Base-by-base conservation (phyloP, 306 rosid species). In the Potentilla sterilis region DNA sequence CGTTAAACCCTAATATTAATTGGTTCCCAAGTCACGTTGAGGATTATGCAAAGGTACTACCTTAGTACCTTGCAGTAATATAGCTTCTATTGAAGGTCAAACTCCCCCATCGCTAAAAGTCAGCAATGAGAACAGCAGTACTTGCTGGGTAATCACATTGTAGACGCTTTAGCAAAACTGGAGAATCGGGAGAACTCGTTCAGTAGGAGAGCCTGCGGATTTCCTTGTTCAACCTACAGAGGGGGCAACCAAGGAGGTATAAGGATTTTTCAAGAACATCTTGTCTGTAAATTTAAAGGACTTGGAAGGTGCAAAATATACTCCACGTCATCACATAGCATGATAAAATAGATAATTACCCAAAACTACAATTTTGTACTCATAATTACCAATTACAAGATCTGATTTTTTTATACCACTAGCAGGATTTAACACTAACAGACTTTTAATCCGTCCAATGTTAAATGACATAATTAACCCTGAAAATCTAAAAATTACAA, bases 161-260 rank as follows among this genome's bases (percentile, higher is more conserved):
- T 80, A 40, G 98, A 89, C 67, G 97, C 97, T 83, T 87, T 88
- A 47, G 88, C 96, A 78, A 88, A 93, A 81, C 86, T 83, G 44
- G 87, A 87, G 79, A 93, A 93, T 82, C 85, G 62, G 58, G 97
- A 93, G 77, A 51, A 69, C 55, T 81, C 86, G 64, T 85, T 84
- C 68, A 70, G 75, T 59, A 89, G 80, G 65, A 93, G 97, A 81
- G 71, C 80, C 80, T 82, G 89, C 5, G 97, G 98, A 72, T 86
- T 84, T 84, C 98, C 97, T 85, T 87, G 91, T 85, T 93, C 95
- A 79, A 75, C 93, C 97, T 91, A 64, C 62, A 13, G 11, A 24
- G 21, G 43, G 38, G 42, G 46, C 44, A 75, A 11, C 55, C 77
- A 40, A 44, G 21, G 49, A 49, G 65, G 10, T 42, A 22, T 16